Base-by-base conservation (phyloP, 176 grass and related monocot species). In the Puya raimondii region DNA sequence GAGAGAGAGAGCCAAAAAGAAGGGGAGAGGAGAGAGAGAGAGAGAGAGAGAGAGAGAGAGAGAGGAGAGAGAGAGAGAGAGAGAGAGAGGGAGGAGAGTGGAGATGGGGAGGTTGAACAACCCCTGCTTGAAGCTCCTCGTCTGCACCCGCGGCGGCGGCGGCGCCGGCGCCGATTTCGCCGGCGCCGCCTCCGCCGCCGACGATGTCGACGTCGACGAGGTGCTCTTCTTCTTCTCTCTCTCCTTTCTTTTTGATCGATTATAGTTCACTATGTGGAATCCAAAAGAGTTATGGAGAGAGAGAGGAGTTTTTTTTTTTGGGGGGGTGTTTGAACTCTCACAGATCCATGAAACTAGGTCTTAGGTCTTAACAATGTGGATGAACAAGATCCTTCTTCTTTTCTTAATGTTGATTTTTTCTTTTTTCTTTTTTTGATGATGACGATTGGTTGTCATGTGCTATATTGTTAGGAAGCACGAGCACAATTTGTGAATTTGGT, bases 91-190 rank as follows among this genome's bases (percentile, higher is more conserved):
- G 70, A 48, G 58, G 66, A 16, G 47, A 16, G 63, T 51, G 42
- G 52, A 48, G 53, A 91, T 91, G 88, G 72, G 84, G 64, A 86
- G 68, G 33, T 64, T 80, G 52, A 80, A 80, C 80, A 91, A 66
- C 74, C 78, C 78, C 47, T 91, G 88, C 81, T 85, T 91, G 71
- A 91, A 84, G 80, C 86, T 91, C 88, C 84, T 91, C 52, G 49
- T 47, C 76, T 91, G 88, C 79, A 79, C 78, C 72, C 81, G 88
- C 65, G 65, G 72, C 29, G 72, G 71, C 20, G 74, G 51, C 27
- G 27, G 50, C 66, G 64, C 64, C 67, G 64, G 13, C 23, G 50
- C 27, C 26, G 23, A 42, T 9, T 86, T 77, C 67, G 74, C 77
- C 42, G 63, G 76, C 71, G 74, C 50, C 49, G 78, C 71, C 74